Base-by-base conservation (phyloP, 371 early-diverging fungal species). In the Mucor circinelloides region DNA sequence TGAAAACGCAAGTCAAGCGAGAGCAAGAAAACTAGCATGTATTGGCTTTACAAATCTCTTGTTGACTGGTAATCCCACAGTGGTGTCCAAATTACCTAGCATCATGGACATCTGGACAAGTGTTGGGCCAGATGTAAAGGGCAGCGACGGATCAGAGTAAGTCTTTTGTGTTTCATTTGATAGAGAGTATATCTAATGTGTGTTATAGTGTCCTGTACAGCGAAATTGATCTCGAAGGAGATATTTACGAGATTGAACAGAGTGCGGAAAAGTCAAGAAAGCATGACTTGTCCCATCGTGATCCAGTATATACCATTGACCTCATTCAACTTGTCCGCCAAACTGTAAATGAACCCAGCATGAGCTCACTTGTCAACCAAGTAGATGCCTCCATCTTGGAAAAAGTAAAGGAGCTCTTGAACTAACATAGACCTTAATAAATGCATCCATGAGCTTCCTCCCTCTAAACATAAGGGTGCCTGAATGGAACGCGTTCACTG, bases 1-100 rank as follows among this genome's bases (percentile, higher is more conserved):
- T 80, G 94, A 94, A 67, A 88, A 87, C 54, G 81, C 93, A 32
- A 87, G 90, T 1, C 91, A 93, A 64, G 80, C 89, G 31, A 88
- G 89, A 65, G 82, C 88, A 59, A 82, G 92, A 31, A 93, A 93
- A 71, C 76, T 94, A 58, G 84, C 85, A 40, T 90, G 91, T 7
- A 81, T 94, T 78, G 93, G 87, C 0, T 79, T 89, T 60, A 87
- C 89, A 8, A 81, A 80, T 36, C 75, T 93, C 57, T 77, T 91
- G 10, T 67, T 82, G 10, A 89, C 90, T 4, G 78, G 80, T 0
- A 71, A 89, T 58, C 77, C 84, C 1, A 42, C 73, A 0, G 75
- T 90, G 3, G 54, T 88, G 12, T 66, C 74, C 8, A 67, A 77
- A 21, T 61, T 91, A 32, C 77, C 84, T 6, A 77, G 78, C 31